A percentile compares a stretch with the other conserved stretches of the same genome.
Evolutionary conservation across 352 stramenopile species (phyloP).

Genomic region (Peronospora destructor): DNA sequence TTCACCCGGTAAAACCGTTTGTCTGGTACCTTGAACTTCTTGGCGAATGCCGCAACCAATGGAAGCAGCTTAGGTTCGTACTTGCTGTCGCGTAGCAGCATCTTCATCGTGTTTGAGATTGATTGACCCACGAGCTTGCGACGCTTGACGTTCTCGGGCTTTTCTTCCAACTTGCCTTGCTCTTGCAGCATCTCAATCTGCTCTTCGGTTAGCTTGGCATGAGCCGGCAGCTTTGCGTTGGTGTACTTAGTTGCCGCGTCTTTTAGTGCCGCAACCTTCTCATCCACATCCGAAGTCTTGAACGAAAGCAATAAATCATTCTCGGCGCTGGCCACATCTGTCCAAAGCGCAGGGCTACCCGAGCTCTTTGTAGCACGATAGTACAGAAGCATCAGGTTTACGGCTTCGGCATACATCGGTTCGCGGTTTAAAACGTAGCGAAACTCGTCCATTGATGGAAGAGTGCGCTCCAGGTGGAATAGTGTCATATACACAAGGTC

Average conservation of each 20-base stretch:
- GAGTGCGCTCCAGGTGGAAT: slow-evolving; percentile 77
- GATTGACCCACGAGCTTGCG: slow-evolving; percentile 76
- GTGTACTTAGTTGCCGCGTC: slow-evolving; percentile 62
- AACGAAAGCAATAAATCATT: slow-evolving; percentile 71
- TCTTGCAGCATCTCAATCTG: slow-evolving; percentile 84
- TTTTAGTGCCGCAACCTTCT: slow-evolving; percentile 59
- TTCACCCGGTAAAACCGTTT: slow-evolving; percentile 89
- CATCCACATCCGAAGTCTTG: slow-evolving; percentile 53
- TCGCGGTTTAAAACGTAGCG: slow-evolving; percentile 67
- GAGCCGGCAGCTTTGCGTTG: slow-evolving; percentile 51
- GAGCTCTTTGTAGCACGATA: slow-evolving; percentile 73
- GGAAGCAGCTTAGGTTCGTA: slow-evolving; percentile 75
- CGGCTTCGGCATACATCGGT: slow-evolving; percentile 61
- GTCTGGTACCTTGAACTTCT: slow-evolving; percentile 88
- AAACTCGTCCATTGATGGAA: slow-evolving; percentile 79
- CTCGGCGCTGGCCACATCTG: slow-evolving; percentile 56
- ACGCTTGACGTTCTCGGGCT: slow-evolving; percentile 73
- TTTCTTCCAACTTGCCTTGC: slow-evolving; percentile 79
- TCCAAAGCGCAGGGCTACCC: slow-evolving; percentile 49
- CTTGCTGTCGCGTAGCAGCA: slow-evolving; percentile 70
- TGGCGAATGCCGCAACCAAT: slow-evolving; percentile 59
- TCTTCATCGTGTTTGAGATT: slow-evolving; percentile 82
- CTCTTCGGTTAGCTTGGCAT: slow-evolving; percentile 76
- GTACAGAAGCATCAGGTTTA: slow-evolving; percentile 70
- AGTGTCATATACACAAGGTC: slow-evolving; percentile 88